Evolutionary conservation across 2,329 filamentous ascomycete species (phyloP).

Genomic region (Pseudonectria buxi): DNA sequence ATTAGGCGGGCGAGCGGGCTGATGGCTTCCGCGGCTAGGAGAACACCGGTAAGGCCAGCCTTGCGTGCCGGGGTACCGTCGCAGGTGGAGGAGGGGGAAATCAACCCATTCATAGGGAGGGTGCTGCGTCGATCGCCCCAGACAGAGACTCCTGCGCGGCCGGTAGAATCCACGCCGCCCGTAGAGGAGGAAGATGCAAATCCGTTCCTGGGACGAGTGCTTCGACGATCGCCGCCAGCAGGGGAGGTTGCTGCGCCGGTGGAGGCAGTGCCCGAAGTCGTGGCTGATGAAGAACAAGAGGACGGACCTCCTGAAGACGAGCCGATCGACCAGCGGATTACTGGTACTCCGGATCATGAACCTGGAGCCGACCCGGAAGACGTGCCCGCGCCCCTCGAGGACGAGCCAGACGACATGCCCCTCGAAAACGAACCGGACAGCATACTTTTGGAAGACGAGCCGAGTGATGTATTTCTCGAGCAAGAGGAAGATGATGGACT

Average conservation of each 20-base stretch:
- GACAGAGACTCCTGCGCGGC: constrained; percentile 20
- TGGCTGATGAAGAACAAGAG: no score
- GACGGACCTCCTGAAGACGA: no score
- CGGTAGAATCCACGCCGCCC: constrained; percentile 18
- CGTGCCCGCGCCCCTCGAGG: no score
- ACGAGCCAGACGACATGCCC: no score
- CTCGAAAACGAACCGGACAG: no score
- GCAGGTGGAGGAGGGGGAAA: constrained; percentile 19
- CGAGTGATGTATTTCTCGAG: no score
- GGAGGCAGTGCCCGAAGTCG: constrained; percentile 13
- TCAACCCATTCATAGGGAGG: constrained; percentile 26
- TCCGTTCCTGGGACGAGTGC: constrained; percentile 23
- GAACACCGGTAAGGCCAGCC: constrained; percentile 36
- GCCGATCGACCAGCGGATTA: no score
- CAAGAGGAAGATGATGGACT: no score
- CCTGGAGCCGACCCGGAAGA: no score
- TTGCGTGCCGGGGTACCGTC: constrained; percentile 40
- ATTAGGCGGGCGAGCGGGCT: constrained; percentile 20
- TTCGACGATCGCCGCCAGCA: constrained; percentile 25
- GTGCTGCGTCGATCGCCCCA: constrained; percentile 22
- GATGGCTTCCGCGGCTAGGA: constrained; percentile 30
- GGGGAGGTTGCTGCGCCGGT: constrained; percentile 12
- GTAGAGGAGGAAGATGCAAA: constrained; percentile 24
- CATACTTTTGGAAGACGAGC: no score
- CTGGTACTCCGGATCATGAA: no score